Conservation (phyloP, 2,329 filamentous ascomycete species). For the Stachybotrys elegans region DNA sequence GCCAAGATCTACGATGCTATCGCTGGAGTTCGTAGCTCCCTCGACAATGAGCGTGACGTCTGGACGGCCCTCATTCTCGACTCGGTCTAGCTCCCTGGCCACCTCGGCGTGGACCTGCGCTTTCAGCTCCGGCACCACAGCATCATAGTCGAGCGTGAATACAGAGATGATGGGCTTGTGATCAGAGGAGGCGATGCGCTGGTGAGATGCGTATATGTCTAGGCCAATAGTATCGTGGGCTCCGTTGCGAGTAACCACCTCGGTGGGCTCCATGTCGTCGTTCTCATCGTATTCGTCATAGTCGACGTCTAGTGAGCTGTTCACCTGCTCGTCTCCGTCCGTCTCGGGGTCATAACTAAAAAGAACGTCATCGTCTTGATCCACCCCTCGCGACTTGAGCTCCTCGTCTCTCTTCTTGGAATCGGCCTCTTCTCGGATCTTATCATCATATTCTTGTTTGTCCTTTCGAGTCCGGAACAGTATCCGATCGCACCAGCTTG, state of each 20-base stretch:
- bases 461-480: slow-evolving; percentile 75
- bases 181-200: slow-evolving; percentile 85
- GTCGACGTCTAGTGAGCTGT: slow-evolving; percentile 37
- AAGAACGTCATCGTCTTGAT: slow-evolving; percentile 76
- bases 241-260: slow-evolving; percentile 53
- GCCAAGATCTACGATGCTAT: slow-evolving; percentile 69
- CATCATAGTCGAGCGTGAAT: slow-evolving; percentile 81
- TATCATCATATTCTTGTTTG: slow-evolving; percentile 59
- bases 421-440: slow-evolving; percentile 58
- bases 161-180: slow-evolving; percentile 87
- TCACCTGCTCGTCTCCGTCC: slow-evolving; percentile 48
- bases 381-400: slow-evolving; percentile 76
- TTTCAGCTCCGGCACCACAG: slow-evolving; percentile 80
- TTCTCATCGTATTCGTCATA: slow-evolving; percentile 55
- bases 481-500: slow-evolving; percentile 96
- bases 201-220: slow-evolving; percentile 78
- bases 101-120: slow-evolving; percentile 81
- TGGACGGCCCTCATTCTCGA: slow-evolving; percentile 85
- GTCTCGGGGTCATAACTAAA: slow-evolving; percentile 87
- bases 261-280: slow-evolving; percentile 37
- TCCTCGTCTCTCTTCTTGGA: slow-evolving; percentile 73
- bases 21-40: slow-evolving; percentile 36
- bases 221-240: slow-evolving; percentile 49
- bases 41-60: slow-evolving; percentile 81
- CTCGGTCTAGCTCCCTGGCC: slow-evolving; percentile 79